Conservation (phyloP, 2,329 filamentous ascomycete species). For the Cladosporium sp. region DNA sequence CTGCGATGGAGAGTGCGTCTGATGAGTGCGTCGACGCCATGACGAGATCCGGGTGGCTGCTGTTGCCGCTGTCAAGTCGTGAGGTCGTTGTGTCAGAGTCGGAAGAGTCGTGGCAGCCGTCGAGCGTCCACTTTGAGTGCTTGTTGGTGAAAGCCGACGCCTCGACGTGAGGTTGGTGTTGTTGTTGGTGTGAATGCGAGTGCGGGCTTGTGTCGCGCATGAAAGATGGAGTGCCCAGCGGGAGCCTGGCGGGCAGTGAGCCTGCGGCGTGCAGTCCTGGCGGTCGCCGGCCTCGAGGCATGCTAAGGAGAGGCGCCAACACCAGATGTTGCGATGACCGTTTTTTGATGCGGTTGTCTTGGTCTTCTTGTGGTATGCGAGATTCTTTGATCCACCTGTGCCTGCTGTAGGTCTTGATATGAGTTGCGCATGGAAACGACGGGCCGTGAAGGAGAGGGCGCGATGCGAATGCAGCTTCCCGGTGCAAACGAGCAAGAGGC, state of each 20-base stretch:
- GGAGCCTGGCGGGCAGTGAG: constrained; percentile 3
- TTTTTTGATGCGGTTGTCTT: not conserved
- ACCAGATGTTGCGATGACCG: not conserved
- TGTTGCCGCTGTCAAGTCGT: not conserved
- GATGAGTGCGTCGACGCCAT: not conserved
- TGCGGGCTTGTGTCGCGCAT: not conserved
- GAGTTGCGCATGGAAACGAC: not conserved
- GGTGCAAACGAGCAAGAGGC: not conserved
- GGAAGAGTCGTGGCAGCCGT: not conserved
- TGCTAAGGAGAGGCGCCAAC: not conserved
- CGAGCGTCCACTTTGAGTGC: not conserved
- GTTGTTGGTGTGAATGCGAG: not conserved
- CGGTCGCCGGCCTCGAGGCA: constrained; percentile 5
- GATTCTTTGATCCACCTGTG: not conserved
- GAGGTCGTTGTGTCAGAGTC: not conserved
- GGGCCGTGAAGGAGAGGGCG: not conserved
- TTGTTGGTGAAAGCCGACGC: not conserved
- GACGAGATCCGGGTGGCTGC: not conserved
- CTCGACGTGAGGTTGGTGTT: not conserved
- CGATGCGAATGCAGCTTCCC: constrained; percentile 6
- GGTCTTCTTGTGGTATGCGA: not conserved
- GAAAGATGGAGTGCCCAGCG: constrained; percentile 12
- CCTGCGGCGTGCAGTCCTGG: constrained; percentile 3
- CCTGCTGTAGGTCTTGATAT: not conserved
- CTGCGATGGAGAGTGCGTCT: not conserved